Base-by-base conservation (phyloP, 176 grass and related monocot genomes). In the Avena insularis region DNA sequence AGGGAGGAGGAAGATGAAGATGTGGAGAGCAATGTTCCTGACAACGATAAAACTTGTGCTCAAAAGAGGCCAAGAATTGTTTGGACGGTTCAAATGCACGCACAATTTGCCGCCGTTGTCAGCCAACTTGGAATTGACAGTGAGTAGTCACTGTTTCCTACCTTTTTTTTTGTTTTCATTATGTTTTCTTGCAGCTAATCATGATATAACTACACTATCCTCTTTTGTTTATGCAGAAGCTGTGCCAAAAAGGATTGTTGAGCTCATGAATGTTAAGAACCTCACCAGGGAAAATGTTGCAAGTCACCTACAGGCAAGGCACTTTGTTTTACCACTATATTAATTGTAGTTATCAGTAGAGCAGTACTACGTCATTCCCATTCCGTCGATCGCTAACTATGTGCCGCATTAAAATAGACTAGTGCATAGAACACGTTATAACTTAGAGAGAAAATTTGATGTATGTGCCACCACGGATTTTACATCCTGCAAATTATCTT, bases 51-150 rank as follows among this genome's bases (percentile, higher is more conserved):
- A 49, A 80, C 91, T 68, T 92, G 88, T 2, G 29, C 88, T 57
- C 93, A 89, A 67, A 98, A 98, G 83, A 98, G 93, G 23, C 91
- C 91, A 58, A 92, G 95, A 82, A 90, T 95, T 35, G 95, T 98
- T 87, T 98, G 95, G 95, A 92, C 95, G 19, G 88, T 93, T 71
- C 90, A 95, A 12, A 83, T 95, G 64, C 95, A 98, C 81, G 58
- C 88, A 23, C 93, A 98, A 80, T 98, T 98, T 84, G 95, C 95
- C 0, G 84, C 90, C 71, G 91, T 93, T 82, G 93, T 95, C 83
- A 93, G 93, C 51, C 91, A 98, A 33, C 82, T 95, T 63, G 95
- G 95, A 88, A 98, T 98, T 49, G 95, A 98, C 43, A 95, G 95
- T 98, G 92, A 81, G 91, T n/a, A 81, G 9, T 75, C 45, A 48